Evolutionary conservation across 2,329 filamentous ascomycete species (phyloP), one percentile per base, ranked within the genome.

Genomic region (Talaromyces sp.): DNA sequence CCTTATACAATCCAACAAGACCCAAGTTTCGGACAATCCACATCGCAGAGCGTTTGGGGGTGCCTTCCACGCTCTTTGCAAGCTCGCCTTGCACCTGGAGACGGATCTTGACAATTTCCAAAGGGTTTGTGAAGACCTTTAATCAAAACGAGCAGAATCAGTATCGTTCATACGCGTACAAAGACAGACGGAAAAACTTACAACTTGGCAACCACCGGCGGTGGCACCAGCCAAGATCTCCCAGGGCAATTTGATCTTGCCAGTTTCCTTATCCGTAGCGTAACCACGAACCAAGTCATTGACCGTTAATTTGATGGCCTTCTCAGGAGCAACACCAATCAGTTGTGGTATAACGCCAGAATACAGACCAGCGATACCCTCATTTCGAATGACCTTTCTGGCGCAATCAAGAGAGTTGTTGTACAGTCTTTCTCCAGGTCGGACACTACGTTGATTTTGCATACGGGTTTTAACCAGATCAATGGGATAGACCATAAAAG

Each of bases 401-500:
- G 92, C 91, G 73, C 94, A 99, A 75, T 99, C 94, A 63, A 96
- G 77, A 48, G 93, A 97, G 81, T 99, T 99, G 77, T 96, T 96
- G 79, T 99, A 99, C 61, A 97, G 77, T 61, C 89, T 81, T 74
- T 96, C 88, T 58, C 94, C 94, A 0, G 92, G 90, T 53, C 88
- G 84, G 4, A 84, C 84, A 53, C 85, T 86, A 64, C 94, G 85
- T 80, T 99, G 94, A 78, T 99, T 99, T 77, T 99, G 94, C 86
- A 99, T 89, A 61, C 94, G 87, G 1, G 94, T 99, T 84, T 99
- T 99, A 74, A 99, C 94, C 61, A 99, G 79, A 78, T 99, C 94
- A 70, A 99, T 97, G 22, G 94, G 94, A 73, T 99, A 99, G 56
- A 99, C 94, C 91, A 99, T 97, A 73, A 99, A 97, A 11, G 94